A percentile compares a stretch with the other conserved stretches of the same genome.
These are phyloP conservation scores for Pelargonium cotyledonis DNA, from an alignment of 441 rosid genomes.

Conservation along the genomic window DNA sequence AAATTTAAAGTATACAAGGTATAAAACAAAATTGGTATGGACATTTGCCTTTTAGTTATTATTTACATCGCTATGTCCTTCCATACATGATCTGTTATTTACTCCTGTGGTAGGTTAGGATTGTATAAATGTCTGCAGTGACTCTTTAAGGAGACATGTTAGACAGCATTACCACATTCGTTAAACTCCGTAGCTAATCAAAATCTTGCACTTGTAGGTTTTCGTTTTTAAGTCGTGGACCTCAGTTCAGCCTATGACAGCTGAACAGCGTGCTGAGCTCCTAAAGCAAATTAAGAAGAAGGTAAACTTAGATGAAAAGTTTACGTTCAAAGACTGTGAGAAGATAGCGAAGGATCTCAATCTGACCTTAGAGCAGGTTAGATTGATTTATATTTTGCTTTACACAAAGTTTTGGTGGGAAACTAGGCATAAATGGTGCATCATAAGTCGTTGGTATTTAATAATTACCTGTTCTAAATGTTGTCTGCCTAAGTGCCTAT, in stretches of 20 bases:
- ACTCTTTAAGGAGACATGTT: conserved; percentile 9
- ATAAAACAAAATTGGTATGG: background rate
- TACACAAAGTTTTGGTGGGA: conserved; percentile 3
- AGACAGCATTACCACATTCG: background rate
- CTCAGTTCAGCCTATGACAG: conserved; percentile 66
- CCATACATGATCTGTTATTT: background rate
- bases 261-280: conserved; percentile 77
- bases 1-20: background rate
- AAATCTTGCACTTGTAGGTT: conserved; percentile 45
- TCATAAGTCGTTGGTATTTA: background rate
- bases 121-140: conserved; percentile 5
- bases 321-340: conserved; percentile 68
- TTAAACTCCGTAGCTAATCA: background rate
- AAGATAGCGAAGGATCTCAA: conserved; percentile 81
- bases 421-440: background rate
- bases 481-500: background rate
- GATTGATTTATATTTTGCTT: conserved; percentile 14
- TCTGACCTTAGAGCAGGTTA: conserved; percentile 83
- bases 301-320: conserved; percentile 41
- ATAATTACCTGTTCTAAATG: conserved; percentile 2
- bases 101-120: background rate
- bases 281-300: conserved; percentile 37
- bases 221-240: conserved; percentile 77
- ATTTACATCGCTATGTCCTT: background rate
- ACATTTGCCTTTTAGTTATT: background rate